A percentile compares a stretch with the other conserved stretches of the same genome.
phyloP scores from a whole-genome alignment of 208 protist genomes.

The Leptomonas pyrrhocoris region DNA sequence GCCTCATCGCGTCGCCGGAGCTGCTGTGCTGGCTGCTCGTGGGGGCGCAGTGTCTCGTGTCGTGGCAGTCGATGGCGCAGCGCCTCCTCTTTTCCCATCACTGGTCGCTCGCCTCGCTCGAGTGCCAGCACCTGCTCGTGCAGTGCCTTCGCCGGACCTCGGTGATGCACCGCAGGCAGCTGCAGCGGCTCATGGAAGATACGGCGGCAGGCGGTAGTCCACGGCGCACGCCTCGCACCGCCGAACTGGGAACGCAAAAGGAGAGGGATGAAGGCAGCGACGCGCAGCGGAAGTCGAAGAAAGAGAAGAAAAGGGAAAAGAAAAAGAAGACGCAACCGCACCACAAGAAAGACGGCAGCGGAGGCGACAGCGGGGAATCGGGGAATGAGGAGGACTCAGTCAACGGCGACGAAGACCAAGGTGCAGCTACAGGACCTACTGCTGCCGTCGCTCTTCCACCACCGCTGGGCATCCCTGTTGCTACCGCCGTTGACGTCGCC shows the following conservation, averaged over 20 bases:
- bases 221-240: too few relatives aligned
- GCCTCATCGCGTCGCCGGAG: conserved; percentile 23
- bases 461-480: conserved; percentile 6
- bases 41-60: conserved; percentile 8
- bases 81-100: conserved; percentile 21
- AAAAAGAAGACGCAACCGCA: conserved; percentile 4
- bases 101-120: conserved; percentile 15
- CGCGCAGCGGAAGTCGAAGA: background rate
- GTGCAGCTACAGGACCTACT: background rate
- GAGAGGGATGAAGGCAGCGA: background rate
- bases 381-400: background rate
- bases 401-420: background rate
- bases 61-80: conserved; percentile 26
- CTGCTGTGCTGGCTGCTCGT: conserved; percentile 23
- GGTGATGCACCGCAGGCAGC: conserved; percentile 8
- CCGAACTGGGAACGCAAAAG: background rate
- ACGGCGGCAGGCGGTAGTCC: background rate
- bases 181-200: conserved; percentile 11
- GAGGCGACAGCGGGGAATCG: background rate
- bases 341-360: background rate
- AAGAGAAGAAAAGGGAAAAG: conserved; percentile 10
- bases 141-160: conserved; percentile 13
- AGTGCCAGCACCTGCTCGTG: conserved; percentile 21
- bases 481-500: conserved; percentile 4
- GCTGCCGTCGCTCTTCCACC: background rate